A percentile compares a stretch with the other conserved stretches of the same genome.
Evolutionary conservation across 1,284 basidiomycete genomes (phyloP).

Genomic region (Ustilago nuda): DNA sequence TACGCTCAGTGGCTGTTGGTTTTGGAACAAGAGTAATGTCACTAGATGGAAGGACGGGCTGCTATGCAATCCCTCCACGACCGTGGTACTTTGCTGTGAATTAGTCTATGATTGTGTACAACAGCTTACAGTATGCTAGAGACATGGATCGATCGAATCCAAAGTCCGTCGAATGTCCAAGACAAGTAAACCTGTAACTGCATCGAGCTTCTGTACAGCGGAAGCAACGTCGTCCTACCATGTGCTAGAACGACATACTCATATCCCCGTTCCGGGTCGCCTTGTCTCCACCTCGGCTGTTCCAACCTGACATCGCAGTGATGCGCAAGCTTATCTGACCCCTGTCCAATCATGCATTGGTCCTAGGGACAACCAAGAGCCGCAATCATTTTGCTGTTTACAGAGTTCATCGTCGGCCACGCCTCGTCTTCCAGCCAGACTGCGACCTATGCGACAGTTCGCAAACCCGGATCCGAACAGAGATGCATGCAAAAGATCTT

Average conservation of each 20-base stretch:
- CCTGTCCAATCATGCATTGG: too few relatives aligned
- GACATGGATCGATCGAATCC: neutral
- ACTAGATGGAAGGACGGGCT: too few relatives aligned
- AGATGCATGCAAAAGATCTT: neutral
- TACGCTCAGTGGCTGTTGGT: neutral
- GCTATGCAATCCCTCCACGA: neutral
- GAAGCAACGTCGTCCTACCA: neutral
- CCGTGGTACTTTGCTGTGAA: too few relatives aligned
- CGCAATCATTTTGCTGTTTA: too few relatives aligned
- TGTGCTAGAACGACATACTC: neutral
- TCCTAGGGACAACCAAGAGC: too few relatives aligned
- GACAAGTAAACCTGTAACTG: neutral
- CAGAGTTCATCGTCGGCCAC: too few relatives aligned
- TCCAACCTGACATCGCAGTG: neutral
- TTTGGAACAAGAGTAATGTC: neutral
- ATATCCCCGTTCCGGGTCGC: neutral
- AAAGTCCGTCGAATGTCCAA: neutral
- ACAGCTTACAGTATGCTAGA: neutral
- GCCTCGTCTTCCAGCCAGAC: too few relatives aligned
- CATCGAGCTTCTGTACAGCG: neutral
- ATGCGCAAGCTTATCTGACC: too few relatives aligned
- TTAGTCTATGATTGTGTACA: neutral
- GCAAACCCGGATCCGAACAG: neutral
- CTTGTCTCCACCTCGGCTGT: neutral
- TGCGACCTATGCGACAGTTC: too few relatives aligned